Percentiles rank a stretch among this genome's conserved stretches.
Conservation (phyloP, 176 grass and related monocot genomes). For the Triticum urartu region DNA sequence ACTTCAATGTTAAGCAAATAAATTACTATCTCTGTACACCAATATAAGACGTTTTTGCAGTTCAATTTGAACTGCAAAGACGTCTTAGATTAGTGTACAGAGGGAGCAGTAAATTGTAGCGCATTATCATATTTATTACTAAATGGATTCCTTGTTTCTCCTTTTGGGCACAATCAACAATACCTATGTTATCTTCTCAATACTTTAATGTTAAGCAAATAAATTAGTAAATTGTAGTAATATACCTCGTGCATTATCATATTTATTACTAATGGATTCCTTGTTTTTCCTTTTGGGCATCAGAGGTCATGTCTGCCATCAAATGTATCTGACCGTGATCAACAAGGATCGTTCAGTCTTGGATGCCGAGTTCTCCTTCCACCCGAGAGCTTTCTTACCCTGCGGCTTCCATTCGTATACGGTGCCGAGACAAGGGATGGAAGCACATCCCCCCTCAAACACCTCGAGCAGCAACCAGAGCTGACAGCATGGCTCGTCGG, state of each 20-base stretch:
- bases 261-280: not conserved
- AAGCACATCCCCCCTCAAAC: conserved; percentile 52
- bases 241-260: not conserved
- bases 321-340: conserved; percentile 54
- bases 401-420: conserved; percentile 93
- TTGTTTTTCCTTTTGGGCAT: conserved; percentile 24
- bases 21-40: not conserved
- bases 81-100: no score
- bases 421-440: conserved; percentile 63
- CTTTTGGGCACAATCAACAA: not conserved
- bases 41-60: no score
- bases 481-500: conserved; percentile 82
- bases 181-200: conserved; percentile 5
- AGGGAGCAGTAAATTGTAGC: no score
- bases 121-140: no score
- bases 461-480: conserved; percentile 67
- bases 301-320: conserved; percentile 76
- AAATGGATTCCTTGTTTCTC: no score
- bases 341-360: conserved; percentile 65
- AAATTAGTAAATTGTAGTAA: conserved; percentile 12
- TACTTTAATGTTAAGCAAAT: not conserved
- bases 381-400: conserved; percentile 87
- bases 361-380: conserved; percentile 75
- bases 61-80: no score
- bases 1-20: not conserved